Evolutionary conservation across 495 filamentous ascomycete species (phyloP), one percentile per base, ranked within the genome.

Genomic region (Aspergillus homomorphus): DNA sequence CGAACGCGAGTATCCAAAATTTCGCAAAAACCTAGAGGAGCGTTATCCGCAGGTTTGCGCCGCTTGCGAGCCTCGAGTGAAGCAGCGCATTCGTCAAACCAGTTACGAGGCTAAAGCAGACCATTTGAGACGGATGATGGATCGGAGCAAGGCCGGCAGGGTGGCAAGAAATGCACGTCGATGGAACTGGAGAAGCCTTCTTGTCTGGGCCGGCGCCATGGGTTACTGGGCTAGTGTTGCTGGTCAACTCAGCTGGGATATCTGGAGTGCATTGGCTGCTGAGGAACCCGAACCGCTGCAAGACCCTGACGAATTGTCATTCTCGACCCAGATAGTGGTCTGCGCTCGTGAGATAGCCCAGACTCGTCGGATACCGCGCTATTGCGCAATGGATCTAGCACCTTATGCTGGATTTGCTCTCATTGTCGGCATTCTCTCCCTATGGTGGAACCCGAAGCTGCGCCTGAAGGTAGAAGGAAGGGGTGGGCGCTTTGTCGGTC

Each of bases 31-130:
- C 33, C 75, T 94, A 42, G 90, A 95, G 71, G 75, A 84, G 58
- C 80, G 83, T 50, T 96, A 94, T 70, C 92, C 92, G 12, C 90
- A 92, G 64, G 84, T 95, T 26, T 96, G 92, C 76, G 82, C 79
- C 51, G 75, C 82, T 18, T 96, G 92, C 69, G 84, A 87, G 58
- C 84, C 86, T 7, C 77, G 69, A 30, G 90, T 90, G 19, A 78
- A 80, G 43, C 68, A 79, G 54, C 82, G 84, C 57, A 84, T 96
- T 21, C 76, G 82, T 33, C 74, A 83, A 58, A 82, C 90, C 3
- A 83, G 79, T 0, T 93, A 93, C 69, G 86, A 85, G 42, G 91
- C 90, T 12, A 89, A 91, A 68, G 83, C 90, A 20, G 89, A 94
- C 68, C 79, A 89, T 63, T 73, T 94, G 26, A 72, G 88, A 52